Evolutionary conservation across 2,329 filamentous ascomycete genomes (phyloP), one percentile per base, ranked within the genome.

Genomic region (Beauveria scarabaeidicola): DNA sequence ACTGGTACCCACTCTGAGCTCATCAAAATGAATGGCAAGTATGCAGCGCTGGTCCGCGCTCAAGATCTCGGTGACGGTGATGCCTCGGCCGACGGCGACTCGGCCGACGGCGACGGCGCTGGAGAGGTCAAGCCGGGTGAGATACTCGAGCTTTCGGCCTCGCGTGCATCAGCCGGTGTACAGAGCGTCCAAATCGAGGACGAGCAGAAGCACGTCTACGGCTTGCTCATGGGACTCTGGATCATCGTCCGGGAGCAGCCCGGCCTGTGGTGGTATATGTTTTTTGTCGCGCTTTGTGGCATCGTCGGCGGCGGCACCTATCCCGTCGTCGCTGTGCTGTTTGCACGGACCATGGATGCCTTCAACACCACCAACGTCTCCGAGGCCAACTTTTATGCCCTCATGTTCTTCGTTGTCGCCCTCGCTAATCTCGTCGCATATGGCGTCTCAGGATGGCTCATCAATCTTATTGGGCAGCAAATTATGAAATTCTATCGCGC

Each of bases 1-100:
- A 75, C 83, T 63, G 86, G 86, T 0, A 83, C 79, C 0, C 86
- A 89, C 60, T 75, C 81, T 5, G 74, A 82, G 52, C 74, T 88
- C 0, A 70, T 88, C 10, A 66, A 70, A 1, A 68, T 71, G 11
- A 72, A 67, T 0, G 72, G 82, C 0, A 70, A 81, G 11, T 86
- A 87, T 63, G 74, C 73, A 7, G 71, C 73, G 4, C 72, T 86
- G 2, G 81, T 85, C 5, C 65, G 68, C 21, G 68, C 74, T 1
- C 75, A 78, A 60, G 72, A 76, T 59, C 68, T 78, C n/a, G 66
- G 67, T 9, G 63, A 68, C 51, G 63, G 61, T 0, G 63, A 47
- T 1, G 63, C 64, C 2, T 56, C 58, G 0, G 61, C 60, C 2
- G 58, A 63, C 9, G 64, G 61, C 21, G 65, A 65, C 5, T 56